Percentiles rank a stretch among this genome's conserved stretches.
Evolutionary conservation across 2,329 filamentous ascomycete genomes (phyloP).

Genomic region (Paecilomyces fulvus): DNA sequence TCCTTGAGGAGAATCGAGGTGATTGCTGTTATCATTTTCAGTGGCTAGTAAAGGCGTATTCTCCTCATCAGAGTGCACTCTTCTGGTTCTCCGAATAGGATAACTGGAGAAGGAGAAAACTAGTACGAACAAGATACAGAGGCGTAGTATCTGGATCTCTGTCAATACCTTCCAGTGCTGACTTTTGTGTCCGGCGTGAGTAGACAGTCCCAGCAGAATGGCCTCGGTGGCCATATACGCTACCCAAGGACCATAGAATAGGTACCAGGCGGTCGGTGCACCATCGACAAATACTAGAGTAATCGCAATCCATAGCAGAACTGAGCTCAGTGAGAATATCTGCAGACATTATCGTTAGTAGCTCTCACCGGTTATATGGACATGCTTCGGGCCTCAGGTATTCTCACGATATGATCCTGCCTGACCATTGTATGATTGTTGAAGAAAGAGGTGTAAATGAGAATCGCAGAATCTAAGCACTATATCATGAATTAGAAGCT

Average conservation of each 20-base stretch:
- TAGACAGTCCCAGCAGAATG: slow-evolving; percentile 29
- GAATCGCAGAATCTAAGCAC: slow-evolving; percentile 10
- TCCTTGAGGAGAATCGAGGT: slow-evolving; percentile 8
- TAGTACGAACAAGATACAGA: slow-evolving; percentile 8
- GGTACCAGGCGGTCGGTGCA: slow-evolving; percentile 50
- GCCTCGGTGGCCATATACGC: slow-evolving; percentile 52
- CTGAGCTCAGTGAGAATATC: slow-evolving; percentile 53
- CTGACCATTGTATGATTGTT: neutral
- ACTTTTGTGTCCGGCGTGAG: neutral
- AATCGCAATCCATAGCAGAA: slow-evolving; percentile 56
- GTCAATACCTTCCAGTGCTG: neutral
- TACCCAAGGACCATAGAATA: slow-evolving; percentile 55
- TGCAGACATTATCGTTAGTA: slow-evolving; percentile 7
- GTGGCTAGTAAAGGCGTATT: slow-evolving; percentile 11
- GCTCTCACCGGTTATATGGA: neutral
- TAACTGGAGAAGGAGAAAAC: slow-evolving; percentile 7
- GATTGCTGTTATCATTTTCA: slow-evolving; percentile 1
- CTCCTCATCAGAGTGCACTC: slow-evolving; percentile 11
- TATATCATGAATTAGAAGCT: neutral
- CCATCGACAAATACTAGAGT: slow-evolving; percentile 47
- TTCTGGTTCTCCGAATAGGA: slow-evolving; percentile 1
- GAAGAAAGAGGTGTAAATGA: slow-evolving; percentile 6
- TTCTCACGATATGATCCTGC: slow-evolving; percentile 10
- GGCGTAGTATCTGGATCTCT: slow-evolving; percentile 8
- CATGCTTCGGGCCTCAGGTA: neutral